These are phyloP conservation scores for Plectosphaerella plurivora DNA, from an alignment of 2,329 filamentous ascomycete species.

Conservation along the genomic window DNA sequence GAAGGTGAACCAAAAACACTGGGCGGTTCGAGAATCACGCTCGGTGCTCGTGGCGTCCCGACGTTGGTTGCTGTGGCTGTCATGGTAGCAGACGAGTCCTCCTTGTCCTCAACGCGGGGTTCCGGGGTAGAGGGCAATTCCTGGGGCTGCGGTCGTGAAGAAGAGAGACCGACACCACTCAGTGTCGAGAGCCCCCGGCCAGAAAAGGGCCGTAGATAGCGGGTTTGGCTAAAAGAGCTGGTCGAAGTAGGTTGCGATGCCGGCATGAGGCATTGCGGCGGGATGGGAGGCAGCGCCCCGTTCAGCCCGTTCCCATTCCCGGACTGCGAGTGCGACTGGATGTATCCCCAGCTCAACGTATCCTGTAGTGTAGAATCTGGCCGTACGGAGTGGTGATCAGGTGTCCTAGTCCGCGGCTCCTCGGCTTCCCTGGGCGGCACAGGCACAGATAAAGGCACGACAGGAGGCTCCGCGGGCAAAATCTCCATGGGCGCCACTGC, in stretches of 20 bases:
- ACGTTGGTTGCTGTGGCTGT: too few relatives aligned
- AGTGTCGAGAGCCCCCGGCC: slow-evolving; percentile 53
- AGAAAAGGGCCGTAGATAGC: slow-evolving; percentile 50
- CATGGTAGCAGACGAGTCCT: too few relatives aligned
- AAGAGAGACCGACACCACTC: slow-evolving; percentile 30
- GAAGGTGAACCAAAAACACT: slow-evolving; percentile 15
- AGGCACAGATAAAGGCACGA: slow-evolving; percentile 31
- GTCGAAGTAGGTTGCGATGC: slow-evolving; percentile 50
- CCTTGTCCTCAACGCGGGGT: too few relatives aligned
- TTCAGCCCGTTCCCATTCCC: slow-evolving; percentile 12
- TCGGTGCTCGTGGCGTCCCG: too few relatives aligned
- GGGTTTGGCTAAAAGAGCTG: slow-evolving; percentile 43
- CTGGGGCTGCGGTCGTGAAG: slow-evolving; percentile 23
- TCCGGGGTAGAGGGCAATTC: slow-evolving; percentile 18
- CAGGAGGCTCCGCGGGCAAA: slow-evolving; percentile 25
- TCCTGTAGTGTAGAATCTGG: slow-evolving; percentile 47
- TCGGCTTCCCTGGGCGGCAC: slow-evolving; percentile 27
- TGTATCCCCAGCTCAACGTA: slow-evolving; percentile 47
- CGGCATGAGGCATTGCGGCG: slow-evolving; percentile 42
- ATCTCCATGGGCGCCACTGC: slow-evolving; percentile 37
- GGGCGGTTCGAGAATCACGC: too few relatives aligned
- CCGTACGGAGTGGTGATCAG: slow-evolving; percentile 19
- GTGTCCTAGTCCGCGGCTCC: slow-evolving; percentile 13
- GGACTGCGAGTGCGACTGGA: slow-evolving; percentile 36
- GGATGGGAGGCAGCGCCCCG: slow-evolving; percentile 37